A percentile compares a stretch with the other conserved stretches of the same genome.
phyloP scores from a whole-genome alignment of 1,139 yeast genomes.

The Pichia sp. region DNA sequence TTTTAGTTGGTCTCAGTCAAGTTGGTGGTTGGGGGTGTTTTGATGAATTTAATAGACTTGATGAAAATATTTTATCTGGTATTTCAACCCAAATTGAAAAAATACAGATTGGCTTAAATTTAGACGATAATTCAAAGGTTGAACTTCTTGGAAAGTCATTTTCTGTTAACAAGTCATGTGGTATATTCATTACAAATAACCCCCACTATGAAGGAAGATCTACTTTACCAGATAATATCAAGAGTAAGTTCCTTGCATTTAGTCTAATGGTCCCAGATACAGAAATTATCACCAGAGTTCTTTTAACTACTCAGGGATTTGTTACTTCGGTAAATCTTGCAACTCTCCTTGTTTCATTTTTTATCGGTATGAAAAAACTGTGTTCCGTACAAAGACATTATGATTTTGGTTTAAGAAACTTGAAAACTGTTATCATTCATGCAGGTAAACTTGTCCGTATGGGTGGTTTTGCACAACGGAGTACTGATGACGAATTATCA shows the following conservation, averaged over 20 bases:
- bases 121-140: conserved; percentile 29
- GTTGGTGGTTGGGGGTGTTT: conserved; percentile 97
- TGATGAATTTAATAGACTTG: conserved; percentile 90
- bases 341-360: conserved; percentile 52
- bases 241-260: conserved; percentile 72
- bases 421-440: conserved; percentile 61
- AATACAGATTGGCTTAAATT: conserved; percentile 55
- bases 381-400: conserved; percentile 69
- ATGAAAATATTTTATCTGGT: conserved; percentile 72
- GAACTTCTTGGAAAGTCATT: conserved; percentile 49
- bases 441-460: conserved; percentile 50
- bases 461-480: conserved; percentile 21
- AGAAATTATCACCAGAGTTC: conserved; percentile 65
- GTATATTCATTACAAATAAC: conserved; percentile 88
- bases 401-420: conserved; percentile 85
- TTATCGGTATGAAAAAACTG: conserved; percentile 38
- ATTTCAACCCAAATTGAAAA: conserved; percentile 79
- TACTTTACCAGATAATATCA: conserved; percentile 81
- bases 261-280: conserved; percentile 76
- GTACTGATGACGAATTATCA: conserved; percentile 35
- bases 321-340: conserved; percentile 48
- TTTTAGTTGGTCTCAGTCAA: conserved; percentile 77
- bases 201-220: conserved; percentile 88
- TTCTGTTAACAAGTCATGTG: conserved; percentile 52
- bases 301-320: conserved; percentile 76